Conservation (phyloP, 176 grass and related monocot genomes). For the Rhipidocladum racemiflorum region DNA sequence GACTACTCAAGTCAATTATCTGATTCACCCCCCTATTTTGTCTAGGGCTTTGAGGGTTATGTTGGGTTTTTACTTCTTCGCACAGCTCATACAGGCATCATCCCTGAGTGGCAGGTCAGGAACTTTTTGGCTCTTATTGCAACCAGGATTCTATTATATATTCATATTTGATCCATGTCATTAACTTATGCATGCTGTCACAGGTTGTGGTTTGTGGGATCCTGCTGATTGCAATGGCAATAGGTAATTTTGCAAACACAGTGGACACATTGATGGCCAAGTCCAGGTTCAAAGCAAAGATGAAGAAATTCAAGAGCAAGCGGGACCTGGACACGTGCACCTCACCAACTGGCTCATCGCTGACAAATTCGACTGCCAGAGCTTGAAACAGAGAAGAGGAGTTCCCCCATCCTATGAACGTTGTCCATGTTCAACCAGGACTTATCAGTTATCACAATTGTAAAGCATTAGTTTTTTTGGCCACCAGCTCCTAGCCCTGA, state of each 20-base stretch:
- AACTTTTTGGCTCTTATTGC: slow-evolving; percentile 11
- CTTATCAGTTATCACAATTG: slow-evolving; percentile 20
- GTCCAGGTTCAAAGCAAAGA: slow-evolving; percentile 85
- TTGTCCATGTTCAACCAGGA: slow-evolving; percentile 26
- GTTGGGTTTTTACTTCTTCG: slow-evolving; percentile 79
- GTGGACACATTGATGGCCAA: slow-evolving; percentile 79
- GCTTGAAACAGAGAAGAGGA: slow-evolving; percentile 12
- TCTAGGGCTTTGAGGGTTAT: slow-evolving; percentile 91
- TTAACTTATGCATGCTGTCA: slow-evolving; percentile 21
- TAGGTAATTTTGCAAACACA: slow-evolving; percentile 85
- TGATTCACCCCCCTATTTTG: background rate
- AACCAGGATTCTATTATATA: background rate
- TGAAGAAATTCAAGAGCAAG: slow-evolving; percentile 70
- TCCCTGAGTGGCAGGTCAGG: slow-evolving; percentile 88
- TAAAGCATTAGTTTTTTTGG: slow-evolving; percentile 48
- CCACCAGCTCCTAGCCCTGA: slow-evolving; percentile 34
- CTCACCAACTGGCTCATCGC: slow-evolving; percentile 32
- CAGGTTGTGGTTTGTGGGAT: slow-evolving; percentile 82
- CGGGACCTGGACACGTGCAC: slow-evolving; percentile 47
- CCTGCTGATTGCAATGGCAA: slow-evolving; percentile 86
- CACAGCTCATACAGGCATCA: slow-evolving; percentile 56
- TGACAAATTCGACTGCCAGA: slow-evolving; percentile 28
- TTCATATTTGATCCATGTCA: slow-evolving; percentile 13
- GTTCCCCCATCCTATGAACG: background rate
- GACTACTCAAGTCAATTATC: background rate